phyloP scores from a whole-genome alignment of 2,329 filamentous ascomycete genomes.

The Exserohilum rostratum region DNA sequence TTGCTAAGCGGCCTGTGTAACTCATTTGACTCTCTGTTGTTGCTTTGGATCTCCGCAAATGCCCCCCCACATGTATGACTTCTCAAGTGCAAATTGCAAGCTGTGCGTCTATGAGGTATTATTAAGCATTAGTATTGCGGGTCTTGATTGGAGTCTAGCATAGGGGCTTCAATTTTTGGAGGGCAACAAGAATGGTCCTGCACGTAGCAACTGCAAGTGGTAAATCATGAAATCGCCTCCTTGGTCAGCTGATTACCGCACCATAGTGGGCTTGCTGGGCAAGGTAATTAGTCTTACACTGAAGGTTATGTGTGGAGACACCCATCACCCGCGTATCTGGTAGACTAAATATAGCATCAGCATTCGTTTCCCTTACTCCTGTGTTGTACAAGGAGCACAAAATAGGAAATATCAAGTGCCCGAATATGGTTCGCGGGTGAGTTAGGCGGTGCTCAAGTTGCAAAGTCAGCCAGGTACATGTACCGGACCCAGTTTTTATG shows the following conservation, averaged over 20 bases:
- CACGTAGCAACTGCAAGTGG: not conserved
- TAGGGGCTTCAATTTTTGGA: not conserved
- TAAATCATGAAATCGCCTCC: too few species aligned
- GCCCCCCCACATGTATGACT: not conserved
- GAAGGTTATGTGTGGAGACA: not conserved
- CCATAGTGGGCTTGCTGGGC: not conserved
- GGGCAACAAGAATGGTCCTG: not conserved
- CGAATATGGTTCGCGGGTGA: not conserved
- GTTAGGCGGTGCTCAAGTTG: not conserved
- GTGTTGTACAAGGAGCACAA: not conserved
- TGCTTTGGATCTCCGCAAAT: not conserved
- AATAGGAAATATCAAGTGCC: not conserved
- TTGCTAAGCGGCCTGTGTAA: not conserved
- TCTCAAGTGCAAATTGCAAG: not conserved
- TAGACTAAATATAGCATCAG: not conserved
- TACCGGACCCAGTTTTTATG: not conserved
- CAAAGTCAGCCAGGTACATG: not conserved
- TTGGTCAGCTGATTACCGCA: not conserved
- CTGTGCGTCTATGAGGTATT: not conserved
- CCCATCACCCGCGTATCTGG: not conserved
- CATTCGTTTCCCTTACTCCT: not conserved
- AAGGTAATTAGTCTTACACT: not conserved
- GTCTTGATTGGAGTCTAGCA: not conserved
- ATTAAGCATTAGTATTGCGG: not conserved
- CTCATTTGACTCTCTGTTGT: not conserved